phyloP scores from a whole-genome alignment of 2,329 filamentous ascomycete species.

The Rhytidhysteron rufulum region DNA sequence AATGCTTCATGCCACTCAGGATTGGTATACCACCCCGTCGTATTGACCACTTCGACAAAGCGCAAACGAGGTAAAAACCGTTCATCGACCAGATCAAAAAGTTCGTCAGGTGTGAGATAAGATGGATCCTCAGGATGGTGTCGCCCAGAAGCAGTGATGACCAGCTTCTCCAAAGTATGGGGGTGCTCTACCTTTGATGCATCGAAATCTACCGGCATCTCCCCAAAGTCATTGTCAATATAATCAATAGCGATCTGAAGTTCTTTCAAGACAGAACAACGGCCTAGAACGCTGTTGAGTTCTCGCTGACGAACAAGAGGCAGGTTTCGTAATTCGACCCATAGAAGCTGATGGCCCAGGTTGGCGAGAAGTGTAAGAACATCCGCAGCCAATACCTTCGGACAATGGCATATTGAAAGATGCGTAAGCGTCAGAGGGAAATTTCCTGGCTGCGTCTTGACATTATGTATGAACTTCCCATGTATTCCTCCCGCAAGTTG shows the following conservation, averaged over 20 bases:
- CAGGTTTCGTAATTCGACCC: conserved; percentile 38
- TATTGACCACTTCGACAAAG: conserved; percentile 34
- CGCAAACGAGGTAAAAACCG: conserved; percentile 37
- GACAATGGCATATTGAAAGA: conserved; percentile 41
- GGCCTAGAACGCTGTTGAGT: conserved; percentile 39
- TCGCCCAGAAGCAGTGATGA: conserved; percentile 38
- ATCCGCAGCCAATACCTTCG: conserved; percentile 32
- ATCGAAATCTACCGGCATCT: conserved; percentile 15
- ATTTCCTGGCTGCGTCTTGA: conserved; percentile 26
- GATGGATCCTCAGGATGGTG: conserved; percentile 24
- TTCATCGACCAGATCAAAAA: conserved; percentile 40
- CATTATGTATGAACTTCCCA: conserved; percentile 38
- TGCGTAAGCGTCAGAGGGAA: conserved; percentile 26
- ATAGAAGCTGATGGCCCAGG: conserved; percentile 27
- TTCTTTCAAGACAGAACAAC: conserved; percentile 36
- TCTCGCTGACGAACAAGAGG: conserved; percentile 35
- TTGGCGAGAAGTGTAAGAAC: conserved; percentile 36
- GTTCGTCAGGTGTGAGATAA: conserved; percentile 39
- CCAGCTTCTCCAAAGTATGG: conserved; percentile 35
- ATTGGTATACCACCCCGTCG: conserved; percentile 35
- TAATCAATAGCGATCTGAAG: conserved; percentile 47
- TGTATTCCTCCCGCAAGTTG: conserved; percentile 43
- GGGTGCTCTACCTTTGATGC: conserved; percentile 14
- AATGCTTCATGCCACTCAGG: conserved; percentile 30
- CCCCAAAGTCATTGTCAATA: conserved; percentile 40